A percentile compares a stretch with the other conserved stretches of the same genome.
These are phyloP conservation scores for Paracamarosporium sp. DNA, from an alignment of 2,329 filamentous ascomycete species.

Conservation along the genomic window DNA sequence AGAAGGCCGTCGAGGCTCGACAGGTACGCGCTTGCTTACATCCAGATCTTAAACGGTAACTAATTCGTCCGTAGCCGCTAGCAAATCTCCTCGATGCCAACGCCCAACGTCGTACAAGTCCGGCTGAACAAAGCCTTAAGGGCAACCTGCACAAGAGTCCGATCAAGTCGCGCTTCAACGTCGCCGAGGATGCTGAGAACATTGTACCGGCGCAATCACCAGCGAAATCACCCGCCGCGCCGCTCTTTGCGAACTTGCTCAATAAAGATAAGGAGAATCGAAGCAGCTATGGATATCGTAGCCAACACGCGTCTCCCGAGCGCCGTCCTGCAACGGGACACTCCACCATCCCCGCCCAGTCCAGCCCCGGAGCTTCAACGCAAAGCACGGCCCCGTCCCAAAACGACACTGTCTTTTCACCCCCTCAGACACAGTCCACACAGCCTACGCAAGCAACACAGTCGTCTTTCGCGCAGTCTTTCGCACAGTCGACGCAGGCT, in stretches of 20 bases:
- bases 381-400: conserved; percentile 38
- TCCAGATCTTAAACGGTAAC: conserved; percentile 16
- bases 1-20: conserved; percentile 64
- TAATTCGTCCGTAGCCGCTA: conserved; percentile 50
- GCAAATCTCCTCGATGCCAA: conserved; percentile 57
- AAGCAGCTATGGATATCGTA: conserved; percentile 24
- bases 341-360: conserved; percentile 11
- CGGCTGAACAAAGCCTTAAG: conserved; percentile 60
- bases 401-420: conserved; percentile 39
- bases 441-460: conserved; percentile 39
- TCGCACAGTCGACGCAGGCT: conserved; percentile 29
- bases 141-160: conserved; percentile 59
- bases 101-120: conserved; percentile 54
- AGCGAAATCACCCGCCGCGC: conserved; percentile 33
- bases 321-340: conserved; percentile 38
- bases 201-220: conserved; percentile 30
- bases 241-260: conserved; percentile 35
- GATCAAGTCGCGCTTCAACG: conserved; percentile 66
- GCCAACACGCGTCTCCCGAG: conserved; percentile 50
- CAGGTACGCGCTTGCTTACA: conserved; percentile 66
- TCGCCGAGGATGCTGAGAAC: conserved; percentile 62
- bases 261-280: conserved; percentile 38
- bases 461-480: conserved; percentile 37
- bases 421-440: conserved; percentile 38
- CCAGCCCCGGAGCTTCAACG: conserved; percentile 28